Conservation (phyloP, 1,284 basidiomycete species). For the Microbotryum scabiosae region DNA sequence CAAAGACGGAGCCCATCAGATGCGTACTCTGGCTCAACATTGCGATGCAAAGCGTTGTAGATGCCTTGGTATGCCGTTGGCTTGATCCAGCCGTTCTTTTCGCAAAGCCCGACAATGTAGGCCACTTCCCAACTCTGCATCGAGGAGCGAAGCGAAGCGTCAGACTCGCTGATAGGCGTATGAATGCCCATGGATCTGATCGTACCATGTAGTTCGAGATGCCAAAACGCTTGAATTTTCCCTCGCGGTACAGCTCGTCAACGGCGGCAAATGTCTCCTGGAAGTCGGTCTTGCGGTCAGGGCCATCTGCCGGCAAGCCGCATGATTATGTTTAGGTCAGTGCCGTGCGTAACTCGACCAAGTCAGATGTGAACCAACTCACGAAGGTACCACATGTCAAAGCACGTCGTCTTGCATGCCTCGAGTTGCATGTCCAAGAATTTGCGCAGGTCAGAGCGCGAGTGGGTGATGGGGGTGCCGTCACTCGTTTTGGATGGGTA, state of each 20-base stretch:
- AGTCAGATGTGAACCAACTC: neutral
- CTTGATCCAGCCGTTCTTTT: slow-evolving; percentile 51
- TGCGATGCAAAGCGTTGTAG: slow-evolving; percentile 42
- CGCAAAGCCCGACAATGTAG: slow-evolving; percentile 54
- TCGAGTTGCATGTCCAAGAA: slow-evolving; percentile 37
- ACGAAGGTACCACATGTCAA: slow-evolving; percentile 52
- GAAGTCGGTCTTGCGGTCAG: slow-evolving; percentile 48
- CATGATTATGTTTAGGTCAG: neutral
- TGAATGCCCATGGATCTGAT: neutral
- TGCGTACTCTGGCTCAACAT: slow-evolving; percentile 48
- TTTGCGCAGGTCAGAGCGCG: slow-evolving; percentile 33
- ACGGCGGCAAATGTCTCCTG: slow-evolving; percentile 48
- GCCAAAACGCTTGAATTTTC: slow-evolving; percentile 48
- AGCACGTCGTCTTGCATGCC: slow-evolving; percentile 38
- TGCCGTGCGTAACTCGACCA: neutral
- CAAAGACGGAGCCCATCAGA: slow-evolving; percentile 48
- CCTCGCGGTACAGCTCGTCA: slow-evolving; percentile 49
- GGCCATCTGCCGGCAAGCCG: slow-evolving; percentile 40
- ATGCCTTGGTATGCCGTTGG: slow-evolving; percentile 51
- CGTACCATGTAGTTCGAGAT: slow-evolving; percentile 46
- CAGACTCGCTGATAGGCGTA: neutral
- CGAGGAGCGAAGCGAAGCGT: slow-evolving; percentile 7
- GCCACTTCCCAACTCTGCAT: slow-evolving; percentile 51
- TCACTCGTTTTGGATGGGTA: slow-evolving; percentile 34
- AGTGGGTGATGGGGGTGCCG: slow-evolving; percentile 31